A percentile compares a stretch with the other conserved stretches of the same genome.
These are phyloP conservation scores for Penicillium odoratum DNA, from an alignment of 495 filamentous ascomycete species.

Conservation along the genomic window DNA sequence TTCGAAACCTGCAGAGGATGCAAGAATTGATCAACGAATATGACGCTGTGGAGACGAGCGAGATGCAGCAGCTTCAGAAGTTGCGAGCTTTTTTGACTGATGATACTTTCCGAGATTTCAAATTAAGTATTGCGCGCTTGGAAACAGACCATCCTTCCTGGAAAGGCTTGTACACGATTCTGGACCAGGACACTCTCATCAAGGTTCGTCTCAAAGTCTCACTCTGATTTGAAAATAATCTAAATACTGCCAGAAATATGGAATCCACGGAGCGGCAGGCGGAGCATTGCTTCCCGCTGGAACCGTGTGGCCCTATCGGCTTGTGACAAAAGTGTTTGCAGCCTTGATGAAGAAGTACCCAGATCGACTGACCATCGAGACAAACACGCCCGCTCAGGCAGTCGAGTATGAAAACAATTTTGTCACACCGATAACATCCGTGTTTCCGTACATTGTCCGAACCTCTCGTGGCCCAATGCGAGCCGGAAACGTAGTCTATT, in stretches of 20 bases:
- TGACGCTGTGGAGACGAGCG: constrained; percentile 26
- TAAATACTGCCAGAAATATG: constrained; percentile 22
- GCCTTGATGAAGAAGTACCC: constrained; percentile 46
- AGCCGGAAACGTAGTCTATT: constrained; percentile 62
- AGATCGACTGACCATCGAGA: constrained; percentile 70
- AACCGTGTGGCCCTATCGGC: constrained; percentile 78
- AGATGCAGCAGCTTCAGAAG: constrained; percentile 30
- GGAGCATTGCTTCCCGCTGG: constrained; percentile 48
- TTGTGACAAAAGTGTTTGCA: constrained; percentile 66
- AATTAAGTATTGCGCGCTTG: constrained; percentile 24
- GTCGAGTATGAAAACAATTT: constrained; percentile 19
- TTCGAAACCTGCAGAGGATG: constrained; percentile 33
- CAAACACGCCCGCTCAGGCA: constrained; percentile 63
- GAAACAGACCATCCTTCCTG: constrained; percentile 29
- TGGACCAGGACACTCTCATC: constrained; percentile 21
- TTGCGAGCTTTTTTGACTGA: constrained; percentile 32
- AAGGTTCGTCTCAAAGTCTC: constrained; percentile 14
- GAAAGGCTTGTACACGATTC: constrained; percentile 31
- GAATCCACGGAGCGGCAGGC: constrained; percentile 45
- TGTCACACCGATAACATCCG: constrained; percentile 9
- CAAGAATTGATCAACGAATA: constrained; percentile 24
- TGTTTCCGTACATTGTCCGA: constrained; percentile 38
- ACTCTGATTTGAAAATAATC: neutral
- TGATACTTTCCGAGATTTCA: constrained; percentile 24
- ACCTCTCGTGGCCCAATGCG: constrained; percentile 65